Conservation (phyloP, 176 grass and related monocot species). For the Zizania latifolia region DNA sequence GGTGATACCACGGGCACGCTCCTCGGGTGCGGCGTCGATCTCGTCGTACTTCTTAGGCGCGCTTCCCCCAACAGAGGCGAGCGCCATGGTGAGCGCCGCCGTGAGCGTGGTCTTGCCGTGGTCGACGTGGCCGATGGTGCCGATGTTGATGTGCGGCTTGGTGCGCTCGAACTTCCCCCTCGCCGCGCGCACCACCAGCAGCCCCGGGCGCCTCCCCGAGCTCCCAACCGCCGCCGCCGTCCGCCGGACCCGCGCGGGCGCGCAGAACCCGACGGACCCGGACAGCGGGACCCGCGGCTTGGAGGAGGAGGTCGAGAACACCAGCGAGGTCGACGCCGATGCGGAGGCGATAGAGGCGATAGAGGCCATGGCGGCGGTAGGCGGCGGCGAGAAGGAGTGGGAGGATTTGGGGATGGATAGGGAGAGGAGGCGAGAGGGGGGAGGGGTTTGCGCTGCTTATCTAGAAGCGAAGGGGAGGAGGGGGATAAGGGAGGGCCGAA, state of each 20-base stretch:
- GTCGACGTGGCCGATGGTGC: constrained; percentile 99
- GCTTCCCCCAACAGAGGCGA: constrained; percentile 69
- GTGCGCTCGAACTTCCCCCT: constrained; percentile 90
- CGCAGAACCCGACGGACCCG: constrained; percentile 37
- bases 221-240: background rate
- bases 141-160: constrained; percentile 97
- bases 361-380: no score
- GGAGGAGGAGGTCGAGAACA: constrained; percentile 32
- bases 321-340: constrained; percentile 38
- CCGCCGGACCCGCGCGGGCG: constrained; percentile 27
- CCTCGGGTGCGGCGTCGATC: constrained; percentile 96
- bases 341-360: constrained; percentile 39
- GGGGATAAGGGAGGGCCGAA: constrained; percentile 55
- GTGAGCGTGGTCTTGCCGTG: constrained; percentile 98
- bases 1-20: constrained; percentile 93
- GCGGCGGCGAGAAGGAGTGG: no score
- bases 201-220: constrained; percentile 29
- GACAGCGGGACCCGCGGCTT: constrained; percentile 44
- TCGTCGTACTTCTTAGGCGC: constrained; percentile 98
- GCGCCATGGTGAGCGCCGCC: constrained; percentile 95
- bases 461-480: constrained; percentile 32
- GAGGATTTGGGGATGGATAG: constrained; percentile 24
- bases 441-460: constrained; percentile 38
- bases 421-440: constrained; percentile 22
- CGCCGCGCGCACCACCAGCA: constrained; percentile 76